These are phyloP conservation scores for Camillea tinctor DNA, from an alignment of 2,329 filamentous ascomycete genomes.

Conservation along the genomic window DNA sequence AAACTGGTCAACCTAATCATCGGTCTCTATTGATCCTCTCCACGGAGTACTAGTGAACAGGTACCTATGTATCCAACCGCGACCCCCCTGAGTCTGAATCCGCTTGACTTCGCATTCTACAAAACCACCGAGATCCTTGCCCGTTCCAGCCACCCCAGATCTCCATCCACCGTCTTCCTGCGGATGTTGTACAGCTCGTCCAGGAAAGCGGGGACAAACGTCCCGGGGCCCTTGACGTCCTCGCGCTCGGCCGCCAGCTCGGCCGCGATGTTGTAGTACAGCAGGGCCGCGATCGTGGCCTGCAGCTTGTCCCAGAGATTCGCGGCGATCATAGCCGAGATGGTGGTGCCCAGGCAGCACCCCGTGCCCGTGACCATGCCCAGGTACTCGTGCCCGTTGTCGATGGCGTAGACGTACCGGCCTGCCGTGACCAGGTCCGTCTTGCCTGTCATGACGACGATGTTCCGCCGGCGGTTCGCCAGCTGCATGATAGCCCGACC, in stretches of 20 bases:
- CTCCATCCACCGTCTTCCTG: constrained; percentile 45
- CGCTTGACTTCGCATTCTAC: constrained; percentile 4
- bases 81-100: neutral
- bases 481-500: constrained; percentile 63
- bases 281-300: constrained; percentile 68
- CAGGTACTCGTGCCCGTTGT: constrained; percentile 74
- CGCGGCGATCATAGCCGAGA: constrained; percentile 73
- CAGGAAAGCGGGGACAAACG: constrained; percentile 81
- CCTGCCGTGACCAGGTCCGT: constrained; percentile 80
- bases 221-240: constrained; percentile 76
- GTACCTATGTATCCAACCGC: too few relatives aligned
- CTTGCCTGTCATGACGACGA: constrained; percentile 80
- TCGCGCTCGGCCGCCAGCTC: constrained; percentile 63
- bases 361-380: constrained; percentile 76
- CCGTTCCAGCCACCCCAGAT: constrained; percentile 50
- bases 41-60: too few relatives aligned
- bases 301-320: constrained; percentile 63
- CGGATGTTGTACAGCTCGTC: constrained; percentile 63
- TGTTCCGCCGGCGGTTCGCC: constrained; percentile 64
- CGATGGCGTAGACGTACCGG: constrained; percentile 60
- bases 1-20: too few relatives aligned
- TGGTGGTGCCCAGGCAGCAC: constrained; percentile 78
- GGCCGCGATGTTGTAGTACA: constrained; percentile 75
- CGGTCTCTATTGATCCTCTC: too few relatives aligned
- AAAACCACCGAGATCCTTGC: constrained; percentile 48